Base-by-base conservation (phyloP, 2,329 filamentous ascomycete species). In the Pyricularia pennisetigena region DNA sequence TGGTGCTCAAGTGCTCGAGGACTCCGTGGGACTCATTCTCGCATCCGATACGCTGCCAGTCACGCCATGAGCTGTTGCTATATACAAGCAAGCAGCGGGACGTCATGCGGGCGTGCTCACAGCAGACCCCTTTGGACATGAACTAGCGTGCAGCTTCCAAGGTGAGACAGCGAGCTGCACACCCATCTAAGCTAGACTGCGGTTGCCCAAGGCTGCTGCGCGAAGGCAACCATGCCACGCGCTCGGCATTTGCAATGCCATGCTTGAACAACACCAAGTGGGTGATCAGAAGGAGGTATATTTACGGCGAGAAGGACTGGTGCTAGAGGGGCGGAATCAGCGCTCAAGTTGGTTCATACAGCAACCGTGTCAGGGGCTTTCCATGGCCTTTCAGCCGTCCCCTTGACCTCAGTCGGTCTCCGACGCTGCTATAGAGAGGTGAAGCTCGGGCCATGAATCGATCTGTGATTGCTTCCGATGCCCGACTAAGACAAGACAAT, bases 381-480 rank as follows among this genome's bases (percentile, higher is more conserved):
- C 23, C 1, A n/a, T n/a, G 23, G 26, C 23, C 57, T 24, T 26
- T 9, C 6, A 61, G 57, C 23, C 57, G 57, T 26, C 9, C 9
- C 3, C 24, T 5, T 26, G 24, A 9, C 8, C 23, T 16, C n/a
- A 26, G 41, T 54, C 41, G 20, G 16, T 26, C 57, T 61, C 57
- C 10, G 23, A 12, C 23, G 23, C 57, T 23, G 23, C 57, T 26
- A 26, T 8, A 61, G 24, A 26, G 24, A 23, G 64, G 23, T 20
- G 16, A 57, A 54, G 64, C 64, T 54, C 32, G 64, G 64, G 14
- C 35, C 64, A 66, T 66, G 64, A 24, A 66, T 66, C 64, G 64
- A 66, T 66, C 64, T 66, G n/a, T 54, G 64, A 66, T 66, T 66
- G 64, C 64, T 49, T 66, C 23, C 23, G 32, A 49, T 66, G 64